These are phyloP conservation scores for Stenocarpella maydis DNA, from an alignment of 2,329 filamentous ascomycete species.

Conservation along the genomic window DNA sequence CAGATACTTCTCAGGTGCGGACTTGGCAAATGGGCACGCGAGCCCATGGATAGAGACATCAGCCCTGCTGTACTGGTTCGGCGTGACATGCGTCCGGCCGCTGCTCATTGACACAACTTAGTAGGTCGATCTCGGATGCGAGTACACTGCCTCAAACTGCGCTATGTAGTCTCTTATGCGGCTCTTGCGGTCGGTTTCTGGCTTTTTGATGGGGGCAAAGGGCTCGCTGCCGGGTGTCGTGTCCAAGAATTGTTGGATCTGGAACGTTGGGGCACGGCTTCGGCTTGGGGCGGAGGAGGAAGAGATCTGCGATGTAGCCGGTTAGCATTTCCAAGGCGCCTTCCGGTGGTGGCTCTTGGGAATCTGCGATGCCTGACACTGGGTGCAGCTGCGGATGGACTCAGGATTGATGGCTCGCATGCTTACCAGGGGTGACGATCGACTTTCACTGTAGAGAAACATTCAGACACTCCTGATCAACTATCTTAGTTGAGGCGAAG, in stretches of 20 bases:
- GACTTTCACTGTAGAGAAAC: constrained; percentile 4
- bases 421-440: constrained; percentile 1
- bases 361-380: too few species aligned
- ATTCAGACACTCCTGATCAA: constrained; percentile 9
- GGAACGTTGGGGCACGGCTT: neutral
- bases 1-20: neutral
- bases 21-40: constrained; percentile 16
- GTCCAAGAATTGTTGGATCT: constrained; percentile 14
- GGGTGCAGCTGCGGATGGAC: neutral
- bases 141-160: constrained; percentile 10
- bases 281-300: neutral
- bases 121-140: neutral
- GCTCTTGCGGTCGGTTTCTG: neutral
- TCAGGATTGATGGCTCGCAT: neutral
- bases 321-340: neutral
- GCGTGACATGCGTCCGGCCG: neutral
- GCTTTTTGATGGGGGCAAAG: neutral
- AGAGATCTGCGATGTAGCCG: neutral
- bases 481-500: neutral
- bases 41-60: neutral
- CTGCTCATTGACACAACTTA: constrained; percentile 16
- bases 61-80: constrained; percentile 7
- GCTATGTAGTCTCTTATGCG: neutral
- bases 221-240: constrained; percentile 1
- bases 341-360: neutral